Evolutionary conservation across 805 yeast genomes (phyloP).

Genomic region (Yamadazyma ubonensis): DNA sequence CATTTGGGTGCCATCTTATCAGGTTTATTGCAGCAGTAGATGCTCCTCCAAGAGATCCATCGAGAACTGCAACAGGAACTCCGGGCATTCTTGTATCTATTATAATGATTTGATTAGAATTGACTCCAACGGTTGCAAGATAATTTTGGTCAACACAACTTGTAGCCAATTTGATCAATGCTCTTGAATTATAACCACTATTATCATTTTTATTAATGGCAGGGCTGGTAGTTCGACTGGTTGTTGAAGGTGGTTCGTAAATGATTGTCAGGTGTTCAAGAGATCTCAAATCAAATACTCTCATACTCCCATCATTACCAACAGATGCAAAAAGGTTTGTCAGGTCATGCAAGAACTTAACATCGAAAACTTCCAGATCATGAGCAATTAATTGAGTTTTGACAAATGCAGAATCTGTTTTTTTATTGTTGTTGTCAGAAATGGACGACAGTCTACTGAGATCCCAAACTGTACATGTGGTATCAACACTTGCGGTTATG

Average conservation of each 20-base stretch:
- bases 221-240: conserved; percentile 13
- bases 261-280: conserved; percentile 93
- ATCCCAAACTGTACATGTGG: conserved; percentile 98
- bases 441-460: conserved; percentile 31
- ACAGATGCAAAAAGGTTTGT: conserved; percentile 84
- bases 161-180: conserved; percentile 73
- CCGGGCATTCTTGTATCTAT: conserved; percentile 90
- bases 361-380: conserved; percentile 93
- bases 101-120: conserved; percentile 62
- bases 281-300: conserved; percentile 86
- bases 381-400: conserved; percentile 95
- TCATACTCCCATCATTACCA: conserved; percentile 91
- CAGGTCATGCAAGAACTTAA: conserved; percentile 72
- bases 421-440: conserved; percentile 3
- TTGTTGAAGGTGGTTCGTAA: conserved; percentile 64
- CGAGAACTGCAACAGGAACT: conserved; percentile 65
- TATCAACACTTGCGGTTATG: conserved; percentile 87
- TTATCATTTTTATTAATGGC: conserved; percentile 2
- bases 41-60: conserved; percentile 48
- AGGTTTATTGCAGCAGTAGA: conserved; percentile 69
- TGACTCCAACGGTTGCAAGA: conserved; percentile 77
- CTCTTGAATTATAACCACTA: conserved; percentile 37
- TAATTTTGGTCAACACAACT: conserved; percentile 79
- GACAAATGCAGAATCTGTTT: conserved; percentile 57
- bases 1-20: conserved; percentile 81